Base-by-base conservation (phyloP, 345 rosid genomes). In the Dimocarpus longan region DNA sequence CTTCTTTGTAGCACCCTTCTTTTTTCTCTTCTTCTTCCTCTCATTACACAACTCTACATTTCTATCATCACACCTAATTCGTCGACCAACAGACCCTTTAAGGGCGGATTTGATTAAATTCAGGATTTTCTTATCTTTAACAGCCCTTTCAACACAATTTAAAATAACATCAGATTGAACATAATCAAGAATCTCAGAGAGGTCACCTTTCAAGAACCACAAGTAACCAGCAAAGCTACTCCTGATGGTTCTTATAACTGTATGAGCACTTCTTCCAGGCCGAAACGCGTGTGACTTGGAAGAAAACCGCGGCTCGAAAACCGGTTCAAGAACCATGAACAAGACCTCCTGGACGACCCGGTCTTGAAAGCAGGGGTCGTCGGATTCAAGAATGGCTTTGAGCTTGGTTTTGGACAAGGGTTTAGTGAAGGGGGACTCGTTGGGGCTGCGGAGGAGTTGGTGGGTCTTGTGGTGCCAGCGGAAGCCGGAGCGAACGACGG, bases 261-360 rank as follows among this genome's bases (percentile, higher is more conserved):
- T 93, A 76, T 96, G 99, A 0, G 98, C 90, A 80, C 87, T 94
- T 82, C 99, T 90, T 44, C 97, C 99, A 0, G 98, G 99, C 28
- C 99, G 83, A 87, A 96, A 94, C 15, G 90, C 98, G 42, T 93
- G 97, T 0, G 90, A 87, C 75, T 89, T 93, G 26, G 80, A 28
- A 3, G 98, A 94, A 68, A 96, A 96, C 74, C 95, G 85, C 1
- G 91, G 84, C 74, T 96, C 99, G 4, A 93, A 94, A 80, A 94
- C 75, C 18, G 98, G 99, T 65, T 94, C 98, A 2, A 96, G 72
- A 32, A 96, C 84, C 98, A 96, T 91, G 60, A 94, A 78, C 46
- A 96, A 80, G 50, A 91, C 93, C 89, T 96, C 99, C 73, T 91
- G 99, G 26, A 94, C 97, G 60, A 94, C 91, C 63, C 95, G 85